Conservation (phyloP, 345 rosid species). For the Laguncularia racemosa region DNA sequence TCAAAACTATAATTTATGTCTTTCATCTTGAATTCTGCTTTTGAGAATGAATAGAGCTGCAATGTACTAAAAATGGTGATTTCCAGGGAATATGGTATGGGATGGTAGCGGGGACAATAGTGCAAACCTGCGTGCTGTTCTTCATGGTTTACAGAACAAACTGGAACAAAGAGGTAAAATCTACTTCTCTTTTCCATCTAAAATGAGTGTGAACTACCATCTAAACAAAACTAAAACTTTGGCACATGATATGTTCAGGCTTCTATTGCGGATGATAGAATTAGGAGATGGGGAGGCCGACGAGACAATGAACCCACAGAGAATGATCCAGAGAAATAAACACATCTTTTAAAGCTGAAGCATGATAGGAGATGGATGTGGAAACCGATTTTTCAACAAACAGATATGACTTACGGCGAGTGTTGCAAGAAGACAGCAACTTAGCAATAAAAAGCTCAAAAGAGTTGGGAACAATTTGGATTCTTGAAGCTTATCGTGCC, state of each 20-base stretch:
- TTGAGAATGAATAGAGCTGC: not conserved
- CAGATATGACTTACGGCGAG: not conserved
- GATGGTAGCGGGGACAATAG: slow-evolving; percentile 56
- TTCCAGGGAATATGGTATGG: slow-evolving; percentile 74
- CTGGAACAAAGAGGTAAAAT: slow-evolving; percentile 56
- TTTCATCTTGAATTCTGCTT: not conserved
- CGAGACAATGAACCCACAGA: not conserved
- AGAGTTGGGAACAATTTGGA: slow-evolving; percentile 3
- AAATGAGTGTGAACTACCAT: not conserved
- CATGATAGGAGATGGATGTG: not conserved
- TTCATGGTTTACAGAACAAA: slow-evolving; percentile 57
- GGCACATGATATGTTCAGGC: slow-evolving; percentile 30
- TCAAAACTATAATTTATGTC: too few species aligned
- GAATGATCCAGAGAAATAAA: slow-evolving; percentile 6
- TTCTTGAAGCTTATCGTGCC: slow-evolving; percentile 21
- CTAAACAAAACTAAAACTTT: not conserved
- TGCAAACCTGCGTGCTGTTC: slow-evolving; percentile 47
- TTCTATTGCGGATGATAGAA: slow-evolving; percentile 52
- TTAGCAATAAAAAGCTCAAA: too few species aligned
- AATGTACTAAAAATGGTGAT: not conserved
- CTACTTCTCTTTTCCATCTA: not conserved
- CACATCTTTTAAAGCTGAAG: not conserved
- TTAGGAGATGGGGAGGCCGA: slow-evolving; percentile 58
- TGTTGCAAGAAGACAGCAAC: too few species aligned
- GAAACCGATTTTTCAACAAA: not conserved